Conservation (phyloP, 1,284 basidiomycete genomes). For the Cystobasidiaceae sp. region DNA sequence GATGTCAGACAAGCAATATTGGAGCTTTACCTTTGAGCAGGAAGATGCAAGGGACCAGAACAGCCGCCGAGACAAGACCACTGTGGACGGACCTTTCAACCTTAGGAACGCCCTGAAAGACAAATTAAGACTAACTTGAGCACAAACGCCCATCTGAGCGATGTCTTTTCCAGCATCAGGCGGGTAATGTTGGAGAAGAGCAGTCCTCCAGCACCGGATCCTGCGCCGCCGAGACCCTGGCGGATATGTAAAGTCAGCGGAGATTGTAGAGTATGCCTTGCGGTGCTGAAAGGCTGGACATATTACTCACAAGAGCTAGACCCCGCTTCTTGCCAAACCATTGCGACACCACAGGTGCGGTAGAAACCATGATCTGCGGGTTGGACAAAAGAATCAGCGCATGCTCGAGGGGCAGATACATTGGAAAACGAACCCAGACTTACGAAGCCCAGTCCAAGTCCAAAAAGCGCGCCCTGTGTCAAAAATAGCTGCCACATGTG, state of each 20-base stretch:
- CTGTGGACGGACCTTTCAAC: constrained; percentile 46
- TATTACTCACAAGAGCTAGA: constrained; percentile 38
- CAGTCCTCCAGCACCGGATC: constrained; percentile 47
- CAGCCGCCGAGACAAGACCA: constrained; percentile 45
- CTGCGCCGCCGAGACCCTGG: constrained; percentile 43
- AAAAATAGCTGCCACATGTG: constrained; percentile 39
- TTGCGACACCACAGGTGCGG: constrained; percentile 45
- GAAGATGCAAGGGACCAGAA: constrained; percentile 45
- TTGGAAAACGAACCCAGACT: too few relatives aligned
- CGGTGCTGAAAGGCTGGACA: background rate
- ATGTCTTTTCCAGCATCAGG: constrained; percentile 37
- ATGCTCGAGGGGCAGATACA: too few relatives aligned
- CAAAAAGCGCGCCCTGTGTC: constrained; percentile 40
- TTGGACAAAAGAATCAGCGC: background rate
- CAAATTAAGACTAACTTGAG: constrained; percentile 32
- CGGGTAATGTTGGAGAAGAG: constrained; percentile 46
- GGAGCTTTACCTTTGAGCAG: constrained; percentile 45
- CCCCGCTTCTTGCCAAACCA: constrained; percentile 47
- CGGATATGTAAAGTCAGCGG: background rate
- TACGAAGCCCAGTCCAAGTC: constrained; percentile 38
- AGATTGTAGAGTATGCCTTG: background rate
- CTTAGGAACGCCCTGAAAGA: constrained; percentile 36
- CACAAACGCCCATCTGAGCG: constrained; percentile 37
- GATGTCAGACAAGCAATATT: background rate
- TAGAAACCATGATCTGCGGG: constrained; percentile 36